Conservation (phyloP, 345 rosid genomes). For the Salix brachista region DNA sequence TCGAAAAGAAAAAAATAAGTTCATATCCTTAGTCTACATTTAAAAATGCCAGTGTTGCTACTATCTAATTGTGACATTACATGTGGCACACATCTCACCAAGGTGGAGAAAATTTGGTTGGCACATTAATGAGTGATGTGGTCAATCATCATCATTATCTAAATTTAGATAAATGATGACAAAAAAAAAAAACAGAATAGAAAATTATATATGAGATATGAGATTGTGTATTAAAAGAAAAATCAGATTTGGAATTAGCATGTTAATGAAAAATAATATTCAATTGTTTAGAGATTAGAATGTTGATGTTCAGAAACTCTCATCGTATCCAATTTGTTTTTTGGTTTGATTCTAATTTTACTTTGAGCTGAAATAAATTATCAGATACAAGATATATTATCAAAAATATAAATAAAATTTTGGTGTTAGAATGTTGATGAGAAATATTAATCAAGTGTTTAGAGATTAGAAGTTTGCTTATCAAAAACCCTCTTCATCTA, state of each 20-base stretch:
- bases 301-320: background rate
- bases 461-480: background rate
- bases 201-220: background rate
- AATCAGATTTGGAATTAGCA: background rate
- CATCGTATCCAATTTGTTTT: background rate
- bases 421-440: background rate
- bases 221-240: background rate
- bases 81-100: too few relatives aligned
- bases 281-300: background rate
- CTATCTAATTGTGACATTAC: background rate
- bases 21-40: background rate
- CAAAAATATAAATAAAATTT: too few relatives aligned
- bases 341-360: background rate
- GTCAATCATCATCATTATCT: too few relatives aligned
- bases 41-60: background rate
- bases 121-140: too few relatives aligned
- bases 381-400: background rate
- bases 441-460: background rate
- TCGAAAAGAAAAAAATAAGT: background rate
- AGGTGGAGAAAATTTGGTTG: too few relatives aligned
- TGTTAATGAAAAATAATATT: too few relatives aligned
- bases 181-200: too few relatives aligned
- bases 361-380: background rate
- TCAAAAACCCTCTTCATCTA: background rate
- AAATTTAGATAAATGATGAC: too few relatives aligned